Base-by-base conservation (phyloP, 306 rosid species). In the Cucumis cinereus region DNA sequence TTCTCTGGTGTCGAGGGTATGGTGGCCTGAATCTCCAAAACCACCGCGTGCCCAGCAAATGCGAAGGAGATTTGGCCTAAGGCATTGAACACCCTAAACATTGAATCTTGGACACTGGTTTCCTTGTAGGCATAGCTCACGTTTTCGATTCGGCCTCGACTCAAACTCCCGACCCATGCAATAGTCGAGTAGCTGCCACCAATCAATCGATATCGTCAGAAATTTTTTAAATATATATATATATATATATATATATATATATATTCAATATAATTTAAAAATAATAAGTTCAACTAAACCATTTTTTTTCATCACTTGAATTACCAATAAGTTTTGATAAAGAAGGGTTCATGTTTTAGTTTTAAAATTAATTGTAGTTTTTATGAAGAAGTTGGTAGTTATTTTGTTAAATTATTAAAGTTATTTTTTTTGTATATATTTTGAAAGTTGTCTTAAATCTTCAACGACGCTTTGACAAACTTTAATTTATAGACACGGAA, bases 21-120 rank as follows among this genome's bases (percentile, higher is more conserved):
- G 35, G 99, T 94, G 61, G 99, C 99, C 77, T 94, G 97, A 77
- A 94, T 94, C 82, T 94, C 99, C 4, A 94, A 89, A 4, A 84
- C 90, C 45, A 94, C 99, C 2, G 96, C 97, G 60, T 94, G 99
- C 43, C 98, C 99, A 0, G 99, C 99, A 80, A 85, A 94, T 66
- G 99, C 97, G 74, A 90, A 92, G 17, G 99, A 86, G 76, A 92
- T 89, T 77, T 90, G 87, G 6, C 99, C 99, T 61, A 94, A 78
- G 23, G 99, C 91, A 53, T 92, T 94, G 90, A 90, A 94, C 2
- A 89, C 85, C 40, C 98, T 43, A 75, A 93, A 93, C 79, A 84
- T 84, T 47, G 77, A 82, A 60, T 93, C 96, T 1, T 67, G 71
- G 10, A 85, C 9, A 63, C 88, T 88, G 0, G 91, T 93, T 58